Conservation (phyloP, 352 stramenopile species). For the Globisporangium splendens region DNA sequence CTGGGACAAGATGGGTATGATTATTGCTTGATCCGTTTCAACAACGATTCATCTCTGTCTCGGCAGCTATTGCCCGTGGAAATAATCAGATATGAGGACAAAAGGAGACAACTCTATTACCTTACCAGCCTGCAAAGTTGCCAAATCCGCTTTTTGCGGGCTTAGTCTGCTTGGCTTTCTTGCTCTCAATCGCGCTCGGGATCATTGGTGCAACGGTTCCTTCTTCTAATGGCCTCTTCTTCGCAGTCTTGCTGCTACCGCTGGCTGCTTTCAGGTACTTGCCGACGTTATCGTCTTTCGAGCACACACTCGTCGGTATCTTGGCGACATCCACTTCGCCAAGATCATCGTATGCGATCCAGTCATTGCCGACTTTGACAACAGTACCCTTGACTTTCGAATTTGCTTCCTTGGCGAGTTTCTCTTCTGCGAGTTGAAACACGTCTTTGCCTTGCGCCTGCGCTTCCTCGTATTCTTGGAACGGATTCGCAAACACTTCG, state of each 20-base stretch:
- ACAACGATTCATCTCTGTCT: not conserved
- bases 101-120: constrained; percentile 1
- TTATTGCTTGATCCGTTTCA: constrained; percentile 9
- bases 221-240: constrained; percentile 24
- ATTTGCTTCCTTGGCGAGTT: constrained; percentile 42
- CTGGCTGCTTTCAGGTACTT: constrained; percentile 56
- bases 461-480: constrained; percentile 81
- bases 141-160: constrained; percentile 44
- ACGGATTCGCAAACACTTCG: constrained; percentile 88
- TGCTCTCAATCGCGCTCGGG: constrained; percentile 62
- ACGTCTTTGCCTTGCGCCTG: constrained; percentile 52
- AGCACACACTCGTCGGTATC: constrained; percentile 36
- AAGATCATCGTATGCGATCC: constrained; percentile 75
- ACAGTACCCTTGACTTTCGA: constrained; percentile 61
- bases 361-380: constrained; percentile 74
- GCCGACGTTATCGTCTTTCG: constrained; percentile 50
- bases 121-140: constrained; percentile 78
- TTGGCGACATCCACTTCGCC: constrained; percentile 49
- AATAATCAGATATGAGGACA: not conserved
- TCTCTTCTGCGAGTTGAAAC: constrained; percentile 47
- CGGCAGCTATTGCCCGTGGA: no score
- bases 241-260: constrained; percentile 2
- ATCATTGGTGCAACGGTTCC: constrained; percentile 6
- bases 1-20: constrained; percentile 8
- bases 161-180: constrained; percentile 59